These are phyloP conservation scores for Pseudogymnoascus sp. DNA, from an alignment of 2,329 filamentous ascomycete species.

Conservation along the genomic window DNA sequence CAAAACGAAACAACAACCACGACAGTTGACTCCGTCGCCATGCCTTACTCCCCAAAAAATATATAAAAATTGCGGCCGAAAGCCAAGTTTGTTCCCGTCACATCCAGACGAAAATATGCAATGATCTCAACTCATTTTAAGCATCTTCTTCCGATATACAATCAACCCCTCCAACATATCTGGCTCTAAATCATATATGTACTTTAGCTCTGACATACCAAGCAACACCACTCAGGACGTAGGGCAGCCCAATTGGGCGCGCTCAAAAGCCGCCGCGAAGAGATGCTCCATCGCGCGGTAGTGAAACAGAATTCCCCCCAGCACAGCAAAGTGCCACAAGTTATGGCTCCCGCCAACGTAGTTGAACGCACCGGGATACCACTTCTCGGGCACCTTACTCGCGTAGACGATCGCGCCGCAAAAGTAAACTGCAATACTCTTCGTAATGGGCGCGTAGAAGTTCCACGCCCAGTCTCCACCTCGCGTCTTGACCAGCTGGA, in stretches of 20 bases:
- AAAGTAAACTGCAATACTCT: conserved; percentile 81
- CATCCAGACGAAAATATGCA: conserved; percentile 1
- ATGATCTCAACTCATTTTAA: background rate
- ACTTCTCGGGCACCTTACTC: conserved; percentile 84
- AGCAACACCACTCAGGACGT: background rate
- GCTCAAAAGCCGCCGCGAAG: conserved; percentile 67
- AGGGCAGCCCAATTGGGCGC: conserved; percentile 38
- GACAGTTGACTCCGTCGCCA: conserved; percentile 1
- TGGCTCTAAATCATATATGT: conserved; percentile 6
- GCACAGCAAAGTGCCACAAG: conserved; percentile 90
- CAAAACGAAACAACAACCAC: background rate
- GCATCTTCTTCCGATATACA: background rate
- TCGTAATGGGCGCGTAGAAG: conserved; percentile 81
- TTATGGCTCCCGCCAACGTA: conserved; percentile 95
- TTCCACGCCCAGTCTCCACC: conserved; percentile 72
- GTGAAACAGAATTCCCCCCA: conserved; percentile 95
- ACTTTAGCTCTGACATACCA: conserved; percentile 1
- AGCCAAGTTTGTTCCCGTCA: background rate
- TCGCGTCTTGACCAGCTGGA: conserved; percentile 72
- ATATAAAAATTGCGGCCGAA: background rate
- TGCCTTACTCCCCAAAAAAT: background rate
- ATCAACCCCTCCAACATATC: background rate
- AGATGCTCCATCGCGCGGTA: conserved; percentile 94
- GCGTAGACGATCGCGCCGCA: conserved; percentile 80
- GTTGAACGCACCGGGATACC: conserved; percentile 87